Conservation (phyloP, 2,329 filamentous ascomycete species). For the Fusarium sp. region DNA sequence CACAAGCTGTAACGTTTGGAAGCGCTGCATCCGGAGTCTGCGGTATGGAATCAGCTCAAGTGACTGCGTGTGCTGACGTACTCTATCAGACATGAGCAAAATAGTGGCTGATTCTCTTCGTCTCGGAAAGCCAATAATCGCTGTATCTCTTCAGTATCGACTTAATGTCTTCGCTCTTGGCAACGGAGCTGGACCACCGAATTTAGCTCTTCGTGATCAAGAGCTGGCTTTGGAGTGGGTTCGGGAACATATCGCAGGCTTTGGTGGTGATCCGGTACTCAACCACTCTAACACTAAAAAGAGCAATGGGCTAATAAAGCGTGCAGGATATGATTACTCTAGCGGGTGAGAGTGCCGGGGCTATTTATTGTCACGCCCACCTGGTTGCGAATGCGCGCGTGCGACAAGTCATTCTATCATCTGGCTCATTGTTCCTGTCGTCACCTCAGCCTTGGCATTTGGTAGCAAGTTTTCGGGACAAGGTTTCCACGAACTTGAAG, state of each 20-base stretch:
- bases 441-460: constrained; percentile 48
- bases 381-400: constrained; percentile 44
- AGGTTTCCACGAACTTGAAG: not conserved
- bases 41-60: constrained; percentile 40
- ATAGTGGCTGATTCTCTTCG: constrained; percentile 50
- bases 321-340: constrained; percentile 52
- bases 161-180: constrained; percentile 53
- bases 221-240: constrained; percentile 47
- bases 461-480: not conserved
- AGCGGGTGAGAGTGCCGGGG: constrained; percentile 58
- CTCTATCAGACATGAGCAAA: constrained; percentile 17
- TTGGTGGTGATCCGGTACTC: constrained; percentile 44
- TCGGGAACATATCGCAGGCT: constrained; percentile 33
- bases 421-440: constrained; percentile 55
- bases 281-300: not conserved
- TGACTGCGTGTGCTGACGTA: not conserved
- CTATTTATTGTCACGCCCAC: constrained; percentile 57
- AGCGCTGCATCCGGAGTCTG: constrained; percentile 54
- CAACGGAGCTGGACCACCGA: constrained; percentile 48
- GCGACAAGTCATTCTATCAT: constrained; percentile 50
- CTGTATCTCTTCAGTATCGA: constrained; percentile 36
- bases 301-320: fast-evolving
- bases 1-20: constrained; percentile 56
- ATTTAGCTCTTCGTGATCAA: constrained; percentile 50
- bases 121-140: constrained; percentile 31